phyloP scores from a whole-genome alignment of 768 basidiomycete species.

The Kwoniella pini region DNA sequence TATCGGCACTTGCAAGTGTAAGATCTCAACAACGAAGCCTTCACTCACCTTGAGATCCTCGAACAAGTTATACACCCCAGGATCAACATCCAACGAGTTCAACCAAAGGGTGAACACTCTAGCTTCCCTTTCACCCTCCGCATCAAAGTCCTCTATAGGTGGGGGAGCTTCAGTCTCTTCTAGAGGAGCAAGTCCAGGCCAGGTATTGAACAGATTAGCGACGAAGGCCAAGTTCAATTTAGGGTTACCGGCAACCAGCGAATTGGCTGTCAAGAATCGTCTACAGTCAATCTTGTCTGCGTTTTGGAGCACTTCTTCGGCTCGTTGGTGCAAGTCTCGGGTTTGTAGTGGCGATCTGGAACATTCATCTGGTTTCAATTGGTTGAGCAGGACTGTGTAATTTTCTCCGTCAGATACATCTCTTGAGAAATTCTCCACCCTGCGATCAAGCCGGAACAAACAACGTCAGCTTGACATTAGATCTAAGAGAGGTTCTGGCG shows the following conservation, averaged over 20 bases:
- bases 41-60: slow-evolving; percentile 76
- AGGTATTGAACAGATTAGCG: slow-evolving; percentile 97
- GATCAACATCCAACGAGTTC: slow-evolving; percentile 95
- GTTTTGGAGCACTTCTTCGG: slow-evolving; percentile 89
- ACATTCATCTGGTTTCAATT: slow-evolving; percentile 91
- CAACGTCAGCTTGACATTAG: too few relatives aligned
- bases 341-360: slow-evolving; percentile 89
- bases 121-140: slow-evolving; percentile 97
- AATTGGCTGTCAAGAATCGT: slow-evolving; percentile 89
- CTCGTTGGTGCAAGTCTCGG: slow-evolving; percentile 73
- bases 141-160: slow-evolving; percentile 96
- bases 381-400: slow-evolving; percentile 93
- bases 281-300: slow-evolving; percentile 91
- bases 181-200: slow-evolving; percentile 89
- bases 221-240: slow-evolving; percentile 93
- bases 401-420: slow-evolving; percentile 98
- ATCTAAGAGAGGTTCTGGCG: not conserved
- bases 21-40: not conserved
- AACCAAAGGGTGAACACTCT: slow-evolving; percentile 98
- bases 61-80: slow-evolving; percentile 92
- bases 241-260: slow-evolving; percentile 90
- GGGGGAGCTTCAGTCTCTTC: slow-evolving; percentile 87
- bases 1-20: too few relatives aligned
- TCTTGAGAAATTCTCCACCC: slow-evolving; percentile 95
- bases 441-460: too few relatives aligned